phyloP scores from a whole-genome alignment of 1,284 basidiomycete genomes.

The Ceratobasidium sp. region DNA sequence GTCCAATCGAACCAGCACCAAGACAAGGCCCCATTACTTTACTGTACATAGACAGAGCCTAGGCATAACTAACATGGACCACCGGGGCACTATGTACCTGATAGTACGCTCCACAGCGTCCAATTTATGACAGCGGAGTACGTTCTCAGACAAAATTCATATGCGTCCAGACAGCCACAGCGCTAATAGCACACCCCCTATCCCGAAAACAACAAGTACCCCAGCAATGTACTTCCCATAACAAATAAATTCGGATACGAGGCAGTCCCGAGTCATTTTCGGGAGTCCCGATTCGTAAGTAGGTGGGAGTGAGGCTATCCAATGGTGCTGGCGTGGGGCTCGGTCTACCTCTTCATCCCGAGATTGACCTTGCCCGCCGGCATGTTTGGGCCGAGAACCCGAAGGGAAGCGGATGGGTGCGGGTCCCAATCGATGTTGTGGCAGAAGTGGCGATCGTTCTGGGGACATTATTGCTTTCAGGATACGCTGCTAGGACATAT shows the following conservation, averaged over 20 bases:
- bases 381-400: not conserved
- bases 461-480: not conserved
- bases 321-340: not conserved
- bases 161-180: conserved; percentile 10
- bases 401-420: conserved; percentile 17
- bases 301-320: conserved; percentile 9
- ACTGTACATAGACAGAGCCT: no score
- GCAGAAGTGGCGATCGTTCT: conserved; percentile 21
- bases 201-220: conserved; percentile 10
- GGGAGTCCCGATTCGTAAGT: conserved; percentile 14
- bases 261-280: conserved; percentile 9
- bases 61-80: no score
- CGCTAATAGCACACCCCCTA: conserved; percentile 1
- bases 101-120: no score
- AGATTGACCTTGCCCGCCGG: not conserved
- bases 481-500: no score
- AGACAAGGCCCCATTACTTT: no score
- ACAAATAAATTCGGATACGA: conserved; percentile 10
- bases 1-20: not conserved
- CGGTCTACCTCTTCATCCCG: not conserved
- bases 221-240: conserved; percentile 31
- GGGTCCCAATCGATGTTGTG: conserved; percentile 26
- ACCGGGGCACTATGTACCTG: no score
- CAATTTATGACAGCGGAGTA: no score
- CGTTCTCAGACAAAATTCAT: no score